Evolutionary conservation across 805 yeast genomes (phyloP), one percentile per base, ranked within the genome.

Genomic region (Scheffersomyces ergatensis): DNA sequence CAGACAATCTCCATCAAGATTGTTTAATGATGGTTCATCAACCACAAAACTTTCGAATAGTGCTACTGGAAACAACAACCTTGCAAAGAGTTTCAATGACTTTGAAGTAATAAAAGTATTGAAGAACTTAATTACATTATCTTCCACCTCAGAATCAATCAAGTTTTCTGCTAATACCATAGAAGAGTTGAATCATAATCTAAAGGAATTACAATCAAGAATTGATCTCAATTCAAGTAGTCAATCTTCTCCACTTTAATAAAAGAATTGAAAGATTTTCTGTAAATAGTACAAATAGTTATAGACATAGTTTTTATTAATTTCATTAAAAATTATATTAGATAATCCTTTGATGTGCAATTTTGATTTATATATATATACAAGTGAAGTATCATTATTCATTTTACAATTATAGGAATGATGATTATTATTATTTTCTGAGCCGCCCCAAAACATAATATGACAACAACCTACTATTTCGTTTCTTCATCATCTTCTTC

Each of bases 401-500:
- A n/a, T n/a, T n/a, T n/a, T n/a, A n/a, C n/a, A n/a, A n/a, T n/a
- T n/a, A n/a, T n/a, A n/a, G n/a, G n/a, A 21, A 21, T 7, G 24
- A 7, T 21, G 24, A 21, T 21, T 9, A 21, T 21, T 21, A 9
- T 21, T 21, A 21, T 21, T 21, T 21, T 7, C n/a, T n/a, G n/a
- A n/a, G n/a, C n/a, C n/a, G n/a, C n/a, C n/a, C n/a, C n/a, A n/a
- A n/a, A n/a, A n/a, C n/a, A 21, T 21, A 7, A 21, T 7, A 21
- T 7, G 24, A 21, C 6, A 7, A 7, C 24, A 6, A 21, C 24
- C 24, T 21, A 21, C 6, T 21, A 7, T 7, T 21, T 21, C 6
- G 6, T 21, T 7, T 26, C 29, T 6, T 55, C 59, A 8, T 55
- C 60, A 7, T 63, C 65, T 30, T 70, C 78, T 32, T 76, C 73